phyloP scores from a whole-genome alignment of 768 basidiomycete genomes.

The Trametes elegans region DNA sequence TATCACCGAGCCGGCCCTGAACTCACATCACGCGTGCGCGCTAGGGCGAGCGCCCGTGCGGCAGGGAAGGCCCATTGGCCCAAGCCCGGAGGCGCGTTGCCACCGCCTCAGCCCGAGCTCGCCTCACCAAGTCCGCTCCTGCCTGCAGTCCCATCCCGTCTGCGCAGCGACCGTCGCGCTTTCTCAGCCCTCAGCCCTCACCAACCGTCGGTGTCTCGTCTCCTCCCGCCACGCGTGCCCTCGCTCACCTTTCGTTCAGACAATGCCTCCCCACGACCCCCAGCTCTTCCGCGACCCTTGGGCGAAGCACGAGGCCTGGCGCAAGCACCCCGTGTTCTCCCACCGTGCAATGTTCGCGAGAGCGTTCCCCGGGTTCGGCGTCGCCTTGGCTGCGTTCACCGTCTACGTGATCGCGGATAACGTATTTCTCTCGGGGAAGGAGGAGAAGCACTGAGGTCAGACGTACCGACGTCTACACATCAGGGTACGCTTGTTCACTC shows the following conservation, averaged over 20 bases:
- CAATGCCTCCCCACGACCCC: constrained; percentile 42
- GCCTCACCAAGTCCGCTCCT: background rate
- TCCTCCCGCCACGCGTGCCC: background rate
- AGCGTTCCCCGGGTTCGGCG: constrained; percentile 93
- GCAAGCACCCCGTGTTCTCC: constrained; percentile 85
- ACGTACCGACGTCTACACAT: background rate
- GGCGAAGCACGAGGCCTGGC: constrained; percentile 92
- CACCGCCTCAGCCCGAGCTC: background rate
- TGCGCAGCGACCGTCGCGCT: too few relatives aligned
- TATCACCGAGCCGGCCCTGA: constrained; percentile 60
- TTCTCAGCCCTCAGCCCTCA: background rate
- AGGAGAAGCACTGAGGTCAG: constrained; percentile 6
- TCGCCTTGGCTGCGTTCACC: constrained; percentile 88
- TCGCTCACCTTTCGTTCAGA: constrained; percentile 29
- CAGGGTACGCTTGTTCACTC: background rate
- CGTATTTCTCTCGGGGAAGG: constrained; percentile 43
- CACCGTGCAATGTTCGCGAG: constrained; percentile 85
- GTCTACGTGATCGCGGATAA: constrained; percentile 89
- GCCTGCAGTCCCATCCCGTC: too few relatives aligned
- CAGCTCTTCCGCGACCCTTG: constrained; percentile 92
- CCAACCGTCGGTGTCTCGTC: background rate
- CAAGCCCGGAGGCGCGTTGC: background rate
- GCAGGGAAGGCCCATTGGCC: constrained; percentile 7
- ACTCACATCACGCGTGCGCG: constrained; percentile 21
- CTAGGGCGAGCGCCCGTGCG: constrained; percentile 1